These are phyloP conservation scores for Tolypocladium ophioglossoides DNA, from an alignment of 2,329 filamentous ascomycete species.

Conservation along the genomic window DNA sequence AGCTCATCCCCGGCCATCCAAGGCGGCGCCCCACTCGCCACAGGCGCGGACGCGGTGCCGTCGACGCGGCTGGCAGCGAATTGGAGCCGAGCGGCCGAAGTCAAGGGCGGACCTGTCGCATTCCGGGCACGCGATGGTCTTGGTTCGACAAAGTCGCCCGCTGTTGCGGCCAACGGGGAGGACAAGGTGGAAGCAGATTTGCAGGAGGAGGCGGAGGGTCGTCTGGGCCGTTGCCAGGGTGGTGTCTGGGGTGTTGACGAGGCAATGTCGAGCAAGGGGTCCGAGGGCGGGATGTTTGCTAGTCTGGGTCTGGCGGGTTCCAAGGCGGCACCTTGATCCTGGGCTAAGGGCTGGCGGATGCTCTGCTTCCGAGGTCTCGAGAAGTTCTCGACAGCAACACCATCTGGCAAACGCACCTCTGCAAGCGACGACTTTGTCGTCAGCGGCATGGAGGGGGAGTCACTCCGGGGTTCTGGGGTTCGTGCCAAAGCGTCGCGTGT, in stretches of 20 bases:
- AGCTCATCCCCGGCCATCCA: constrained; percentile 42
- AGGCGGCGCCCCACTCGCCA: constrained; percentile 20
- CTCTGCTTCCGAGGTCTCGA: constrained; percentile 48
- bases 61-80: constrained; percentile 18
- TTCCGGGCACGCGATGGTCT: constrained; percentile 17
- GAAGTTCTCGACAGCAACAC: constrained; percentile 41
- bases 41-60: constrained; percentile 25
- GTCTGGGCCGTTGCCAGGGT: constrained; percentile 32
- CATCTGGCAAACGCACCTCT: constrained; percentile 24
- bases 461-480: constrained; percentile 13
- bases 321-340: constrained; percentile 5
- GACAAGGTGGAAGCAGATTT: constrained; percentile 34
- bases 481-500: constrained; percentile 2
- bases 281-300: constrained; percentile 16
- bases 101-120: constrained; percentile 13
- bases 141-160: constrained; percentile 28
- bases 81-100: constrained; percentile 15
- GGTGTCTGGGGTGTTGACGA: constrained; percentile 15
- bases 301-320: constrained; percentile 22
- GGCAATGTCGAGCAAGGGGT: constrained; percentile 19
- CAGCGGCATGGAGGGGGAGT: constrained; percentile 18
- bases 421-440: constrained; percentile 19
- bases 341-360: constrained; percentile 28
- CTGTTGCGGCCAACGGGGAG: constrained; percentile 28
- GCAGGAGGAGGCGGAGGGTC: constrained; percentile 36